Evolutionary conservation across 441 rosid species (phyloP).

Genomic region (Erodium trifolium): DNA sequence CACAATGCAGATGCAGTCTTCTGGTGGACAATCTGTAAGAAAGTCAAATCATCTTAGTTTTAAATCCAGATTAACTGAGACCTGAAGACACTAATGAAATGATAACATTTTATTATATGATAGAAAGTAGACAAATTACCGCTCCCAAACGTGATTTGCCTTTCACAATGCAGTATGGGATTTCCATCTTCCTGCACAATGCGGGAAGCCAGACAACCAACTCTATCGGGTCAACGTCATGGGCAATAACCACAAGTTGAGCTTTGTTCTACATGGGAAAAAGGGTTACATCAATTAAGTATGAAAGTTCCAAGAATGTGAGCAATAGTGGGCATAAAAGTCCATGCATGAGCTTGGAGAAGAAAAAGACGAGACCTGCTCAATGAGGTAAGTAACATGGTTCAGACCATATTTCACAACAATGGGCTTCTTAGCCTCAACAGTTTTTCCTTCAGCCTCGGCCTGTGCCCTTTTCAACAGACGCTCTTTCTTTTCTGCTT

Average conservation of each 20-base stretch:
- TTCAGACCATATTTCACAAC: conserved; percentile 28
- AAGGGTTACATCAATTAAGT: too few relatives aligned
- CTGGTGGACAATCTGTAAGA: conserved; percentile 68
- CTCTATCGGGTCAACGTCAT: conserved; percentile 92
- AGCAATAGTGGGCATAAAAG: too few relatives aligned
- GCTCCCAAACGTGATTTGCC: conserved; percentile 86
- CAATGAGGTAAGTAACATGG: conserved; percentile 27
- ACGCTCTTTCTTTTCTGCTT: conserved; percentile 26
- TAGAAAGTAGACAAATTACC: conserved; percentile 24
- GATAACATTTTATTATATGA: too few relatives aligned
- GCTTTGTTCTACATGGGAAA: conserved; percentile 78
- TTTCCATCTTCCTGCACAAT: conserved; percentile 86
- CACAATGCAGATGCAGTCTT: conserved; percentile 78
- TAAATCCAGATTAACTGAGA: background rate
- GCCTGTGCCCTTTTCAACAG: conserved; percentile 26
- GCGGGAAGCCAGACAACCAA: conserved; percentile 96
- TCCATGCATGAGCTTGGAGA: background rate
- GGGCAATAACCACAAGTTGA: conserved; percentile 81
- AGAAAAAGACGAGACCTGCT: conserved; percentile 14
- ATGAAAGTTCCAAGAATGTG: too few relatives aligned
- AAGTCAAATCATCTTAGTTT: background rate
- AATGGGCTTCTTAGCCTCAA: conserved; percentile 26
- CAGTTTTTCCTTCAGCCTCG: conserved; percentile 24
- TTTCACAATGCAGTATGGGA: conserved; percentile 89
- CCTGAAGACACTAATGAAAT: too few relatives aligned